phyloP scores from a whole-genome alignment of 257 asterid species.

The Petrea volubilis region DNA sequence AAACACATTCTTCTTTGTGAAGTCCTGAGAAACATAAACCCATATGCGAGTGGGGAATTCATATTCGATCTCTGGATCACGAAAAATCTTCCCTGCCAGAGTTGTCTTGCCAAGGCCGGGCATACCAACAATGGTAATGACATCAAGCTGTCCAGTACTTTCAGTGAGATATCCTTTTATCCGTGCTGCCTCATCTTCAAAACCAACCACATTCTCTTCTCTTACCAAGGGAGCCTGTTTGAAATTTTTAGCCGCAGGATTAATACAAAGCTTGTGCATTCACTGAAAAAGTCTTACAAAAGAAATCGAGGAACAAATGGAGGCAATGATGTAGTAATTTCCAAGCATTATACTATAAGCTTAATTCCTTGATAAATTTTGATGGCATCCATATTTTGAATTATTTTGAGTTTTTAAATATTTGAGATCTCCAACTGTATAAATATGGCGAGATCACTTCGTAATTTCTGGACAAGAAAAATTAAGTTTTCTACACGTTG shows the following conservation, averaged over 20 bases:
- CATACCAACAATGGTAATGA: not conserved
- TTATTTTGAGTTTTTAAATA: too few relatives aligned
- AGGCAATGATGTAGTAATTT: too few relatives aligned
- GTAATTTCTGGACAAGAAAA: too few relatives aligned
- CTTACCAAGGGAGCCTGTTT: not conserved
- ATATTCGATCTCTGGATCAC: not conserved
- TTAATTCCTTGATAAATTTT: too few relatives aligned
- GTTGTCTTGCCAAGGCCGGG: not conserved
- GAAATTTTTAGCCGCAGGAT: not conserved
- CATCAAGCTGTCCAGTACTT: not conserved
- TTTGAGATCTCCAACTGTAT: too few relatives aligned
- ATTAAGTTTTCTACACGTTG: too few relatives aligned
- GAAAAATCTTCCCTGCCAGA: not conserved
- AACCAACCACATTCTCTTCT: not conserved
- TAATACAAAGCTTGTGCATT: not conserved
- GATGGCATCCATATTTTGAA: too few relatives aligned
- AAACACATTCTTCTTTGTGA: not conserved
- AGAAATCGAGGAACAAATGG: too few relatives aligned
- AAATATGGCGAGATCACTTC: too few relatives aligned
- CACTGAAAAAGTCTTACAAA: constrained; percentile 40
- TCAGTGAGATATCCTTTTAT: not conserved
- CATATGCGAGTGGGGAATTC: not conserved
- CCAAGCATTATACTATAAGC: too few relatives aligned
- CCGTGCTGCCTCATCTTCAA: too few relatives aligned
- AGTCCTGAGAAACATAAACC: not conserved